Evolutionary conservation across 2,329 filamentous ascomycete genomes (phyloP), one percentile per base, ranked within the genome.

Genomic region (Cladophialophora yegresii): DNA sequence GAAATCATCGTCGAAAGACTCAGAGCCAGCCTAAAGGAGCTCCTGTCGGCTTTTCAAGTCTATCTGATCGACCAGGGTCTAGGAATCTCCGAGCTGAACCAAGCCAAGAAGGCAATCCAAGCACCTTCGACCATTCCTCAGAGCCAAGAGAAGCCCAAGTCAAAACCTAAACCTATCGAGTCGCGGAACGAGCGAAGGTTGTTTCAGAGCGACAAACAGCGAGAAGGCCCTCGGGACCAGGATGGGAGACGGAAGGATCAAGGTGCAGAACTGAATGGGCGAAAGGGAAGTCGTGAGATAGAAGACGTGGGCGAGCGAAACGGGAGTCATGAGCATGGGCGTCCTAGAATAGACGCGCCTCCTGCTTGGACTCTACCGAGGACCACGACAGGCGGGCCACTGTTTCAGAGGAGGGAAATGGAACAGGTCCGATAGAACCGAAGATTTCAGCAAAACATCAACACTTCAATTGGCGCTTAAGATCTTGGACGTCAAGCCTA

Each of bases 51-150:
- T 23, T 97, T 96, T 77, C 89, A 88, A 63, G 85, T 86, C 63
- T 97, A 92, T 75, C 83, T 88, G 68, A 79, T 80, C 40, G 87
- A 91, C 66, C 79, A 96, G 70, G 85, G 89, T 53, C 78, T 97
- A 68, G 88, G 82, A 45, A 81, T 84, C 66, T 83, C 83, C 61
- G 93, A 97, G 71, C 81, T 96, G 70, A 83, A 88, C 71, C 79
- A 89, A 62, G 93, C 91, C 4, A 88, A 84, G 74, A 88, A 92
- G 73, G 88, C 87, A 12, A 76, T 75, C 43, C 74, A 75, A 69
- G 54, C 43, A 16, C 67, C 54, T 5, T 33, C 64, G 59, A 54
- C 51, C 13, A 36, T 26, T 8, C 57, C 64, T 22, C 51, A 61
- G 33, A 54, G 33, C 23, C 45, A 56, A 47, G 49, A 60, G 23